Base-by-base conservation (phyloP, 441 rosid species). In the Erodium trifolium region DNA sequence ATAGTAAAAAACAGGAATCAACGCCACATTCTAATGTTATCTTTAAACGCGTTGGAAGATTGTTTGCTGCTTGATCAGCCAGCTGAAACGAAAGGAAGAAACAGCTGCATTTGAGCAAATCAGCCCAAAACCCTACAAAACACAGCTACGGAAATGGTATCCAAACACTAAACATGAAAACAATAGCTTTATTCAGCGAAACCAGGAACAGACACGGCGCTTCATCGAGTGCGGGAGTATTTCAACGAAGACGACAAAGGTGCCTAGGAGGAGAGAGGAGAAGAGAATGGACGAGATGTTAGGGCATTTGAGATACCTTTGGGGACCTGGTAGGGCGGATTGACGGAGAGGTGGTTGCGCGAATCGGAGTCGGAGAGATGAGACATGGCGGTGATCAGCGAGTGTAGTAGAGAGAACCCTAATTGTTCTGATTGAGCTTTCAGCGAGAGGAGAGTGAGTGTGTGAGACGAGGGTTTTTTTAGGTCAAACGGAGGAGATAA, bases 351-450 rank as follows among this genome's bases (percentile, higher is more conserved):
- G 51, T 70, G 68, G 83, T 69, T 80, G 78, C 86, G 83, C 66
- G 91, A 78, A 73, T 74, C 87, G 79, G 85, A 78, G 74, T 77
- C 81, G 76, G 88, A 60, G 72, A 70, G 76, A 76, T 82, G 78
- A 68, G 97, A 92, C 98, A 93, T 93, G 82, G 87, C 77, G 87
- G 77, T 31, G 86, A 85, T 77, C 79, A 78, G 78, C 59, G 77
- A 70, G 27, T 0, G 34, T 31, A 31, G 34, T 3, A 67, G 70
- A 69, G 60, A 55, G 60, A 67, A 18, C 43, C 35, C 27, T 19
- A 8, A n/a, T 67, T 59, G 45, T 14, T 6, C 43, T 63, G 43
- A 63, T 63, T 63, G 64, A 59, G 64, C 29, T 39, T 39, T 39
- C 45, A 39, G 45, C 45, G 45, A 39, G 45, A 39, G 45, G 45